Percentiles rank a stretch among this genome's conserved stretches.
These are phyloP conservation scores for Trichoderma pleuroti DNA, from an alignment of 2,329 filamentous ascomycete species.

Conservation along the genomic window DNA sequence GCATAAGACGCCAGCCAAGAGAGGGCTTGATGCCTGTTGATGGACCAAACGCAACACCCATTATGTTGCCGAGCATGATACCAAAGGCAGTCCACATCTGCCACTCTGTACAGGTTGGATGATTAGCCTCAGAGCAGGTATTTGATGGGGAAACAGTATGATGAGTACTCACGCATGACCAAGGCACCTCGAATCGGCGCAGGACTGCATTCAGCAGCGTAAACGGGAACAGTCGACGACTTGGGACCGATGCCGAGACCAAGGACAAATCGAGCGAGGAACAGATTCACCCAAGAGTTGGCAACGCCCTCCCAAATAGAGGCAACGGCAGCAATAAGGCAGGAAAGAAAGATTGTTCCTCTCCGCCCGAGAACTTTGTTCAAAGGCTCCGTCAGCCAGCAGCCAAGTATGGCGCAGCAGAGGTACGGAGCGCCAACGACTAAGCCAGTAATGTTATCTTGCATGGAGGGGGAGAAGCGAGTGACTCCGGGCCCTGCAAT, in stretches of 20 bases:
- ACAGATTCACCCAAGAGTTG: conserved; percentile 55
- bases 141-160: neutral
- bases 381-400: conserved; percentile 35
- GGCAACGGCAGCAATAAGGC: conserved; percentile 20
- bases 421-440: conserved; percentile 23
- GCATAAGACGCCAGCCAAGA: conserved; percentile 59
- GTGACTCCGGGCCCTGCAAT: conserved; percentile 63
- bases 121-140: neutral
- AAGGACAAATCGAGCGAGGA: conserved; percentile 61
- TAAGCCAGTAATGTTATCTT: conserved; percentile 31
- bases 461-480: conserved; percentile 44
- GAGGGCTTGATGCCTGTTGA: conserved; percentile 36
- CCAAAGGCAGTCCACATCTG: conserved; percentile 28
- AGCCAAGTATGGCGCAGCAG: conserved; percentile 20
- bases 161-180: conserved; percentile 54
- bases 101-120: neutral
- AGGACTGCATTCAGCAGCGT: conserved; percentile 67
- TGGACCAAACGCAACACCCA: conserved; percentile 45
- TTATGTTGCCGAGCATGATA: conserved; percentile 48
- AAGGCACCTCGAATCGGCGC: conserved; percentile 66
- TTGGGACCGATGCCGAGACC: conserved; percentile 68
- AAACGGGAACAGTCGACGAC: conserved; percentile 63
- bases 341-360: conserved; percentile 23
- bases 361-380: conserved; percentile 22
- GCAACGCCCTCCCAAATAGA: conserved; percentile 28